Evolutionary conservation across 805 yeast species (phyloP).

Genomic region (Phaffomyces opuntiae): DNA sequence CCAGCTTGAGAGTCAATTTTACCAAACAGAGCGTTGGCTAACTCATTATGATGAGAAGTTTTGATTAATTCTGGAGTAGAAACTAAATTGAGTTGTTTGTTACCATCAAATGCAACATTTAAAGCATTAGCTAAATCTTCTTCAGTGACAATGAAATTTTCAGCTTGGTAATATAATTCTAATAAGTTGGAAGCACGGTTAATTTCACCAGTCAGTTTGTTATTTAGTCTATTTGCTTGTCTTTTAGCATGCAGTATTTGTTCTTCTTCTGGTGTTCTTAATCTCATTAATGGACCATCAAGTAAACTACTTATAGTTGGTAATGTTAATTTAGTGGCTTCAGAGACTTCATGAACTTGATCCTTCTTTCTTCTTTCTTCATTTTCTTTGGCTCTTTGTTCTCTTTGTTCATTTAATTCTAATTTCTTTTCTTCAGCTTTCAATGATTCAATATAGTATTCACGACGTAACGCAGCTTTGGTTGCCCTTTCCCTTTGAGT

Average conservation of each 20-base stretch:
- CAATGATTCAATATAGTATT: slow-evolving; percentile 56
- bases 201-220: slow-evolving; percentile 46
- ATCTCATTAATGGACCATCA: slow-evolving; percentile 63
- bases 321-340: slow-evolving; percentile 57
- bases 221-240: slow-evolving; percentile 54
- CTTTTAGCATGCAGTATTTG: slow-evolving; percentile 52
- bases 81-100: not conserved
- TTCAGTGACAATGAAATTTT: slow-evolving; percentile 67
- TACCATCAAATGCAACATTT: slow-evolving; percentile 41
- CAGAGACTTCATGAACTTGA: slow-evolving; percentile 34
- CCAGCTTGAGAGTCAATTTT: slow-evolving; percentile 29
- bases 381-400: slow-evolving; percentile 20
- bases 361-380: slow-evolving; percentile 25
- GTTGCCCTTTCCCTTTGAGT: slow-evolving; percentile 23
- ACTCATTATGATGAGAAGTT: slow-evolving; percentile 18
- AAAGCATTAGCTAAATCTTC: slow-evolving; percentile 52
- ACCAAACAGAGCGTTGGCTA: slow-evolving; percentile 31
- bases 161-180: slow-evolving; percentile 65
- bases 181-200: slow-evolving; percentile 50
- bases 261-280: slow-evolving; percentile 65
- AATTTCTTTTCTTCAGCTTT: slow-evolving; percentile 29
- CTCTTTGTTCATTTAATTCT: slow-evolving; percentile 26
- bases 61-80: not conserved
- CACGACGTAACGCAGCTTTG: slow-evolving; percentile 62
- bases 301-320: slow-evolving; percentile 72